Conservation (phyloP, 257 asterid genomes). For the Primulina eburnea region DNA sequence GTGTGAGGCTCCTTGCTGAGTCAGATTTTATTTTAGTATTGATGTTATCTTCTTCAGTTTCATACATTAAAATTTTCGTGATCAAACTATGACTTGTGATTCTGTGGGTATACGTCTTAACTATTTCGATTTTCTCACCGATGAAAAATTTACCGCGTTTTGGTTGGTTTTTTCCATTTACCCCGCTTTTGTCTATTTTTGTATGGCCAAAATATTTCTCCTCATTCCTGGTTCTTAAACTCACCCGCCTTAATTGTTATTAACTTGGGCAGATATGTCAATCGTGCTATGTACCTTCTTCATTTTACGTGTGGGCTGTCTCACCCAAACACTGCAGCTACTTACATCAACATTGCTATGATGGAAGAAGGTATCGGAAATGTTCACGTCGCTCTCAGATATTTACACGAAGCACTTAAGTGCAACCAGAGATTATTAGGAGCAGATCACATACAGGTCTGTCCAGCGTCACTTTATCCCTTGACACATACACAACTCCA, state of each 20-base stretch:
- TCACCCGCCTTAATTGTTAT: not conserved
- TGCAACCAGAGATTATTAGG: conserved; percentile 89
- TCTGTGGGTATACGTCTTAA: not conserved
- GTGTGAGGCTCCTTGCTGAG: not conserved
- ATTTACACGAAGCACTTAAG: conserved; percentile 97
- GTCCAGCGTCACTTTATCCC: conserved; percentile 21
- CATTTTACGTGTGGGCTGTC: conserved; percentile 98
- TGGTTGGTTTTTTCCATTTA: not conserved
- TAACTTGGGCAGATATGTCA: conserved; percentile 72
- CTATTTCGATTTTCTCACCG: conserved; percentile 1
- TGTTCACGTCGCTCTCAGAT: conserved; percentile 95
- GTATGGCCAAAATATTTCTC: not conserved
- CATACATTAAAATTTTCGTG: not conserved
- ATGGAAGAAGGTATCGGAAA: conserved; percentile 99
- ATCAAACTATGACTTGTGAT: not conserved
- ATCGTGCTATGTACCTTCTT: conserved; percentile 94
- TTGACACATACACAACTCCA: not conserved
- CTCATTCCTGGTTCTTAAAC: not conserved
- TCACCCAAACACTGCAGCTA: conserved; percentile 99
- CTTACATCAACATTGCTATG: conserved; percentile 98
- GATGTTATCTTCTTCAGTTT: not conserved
- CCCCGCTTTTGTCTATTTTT: not conserved
- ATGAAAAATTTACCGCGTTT: not conserved
- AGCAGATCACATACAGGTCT: conserved; percentile 97
- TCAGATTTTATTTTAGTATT: not conserved